Conservation (phyloP, 2,329 filamentous ascomycete genomes). For the Bertia moriformis region DNA sequence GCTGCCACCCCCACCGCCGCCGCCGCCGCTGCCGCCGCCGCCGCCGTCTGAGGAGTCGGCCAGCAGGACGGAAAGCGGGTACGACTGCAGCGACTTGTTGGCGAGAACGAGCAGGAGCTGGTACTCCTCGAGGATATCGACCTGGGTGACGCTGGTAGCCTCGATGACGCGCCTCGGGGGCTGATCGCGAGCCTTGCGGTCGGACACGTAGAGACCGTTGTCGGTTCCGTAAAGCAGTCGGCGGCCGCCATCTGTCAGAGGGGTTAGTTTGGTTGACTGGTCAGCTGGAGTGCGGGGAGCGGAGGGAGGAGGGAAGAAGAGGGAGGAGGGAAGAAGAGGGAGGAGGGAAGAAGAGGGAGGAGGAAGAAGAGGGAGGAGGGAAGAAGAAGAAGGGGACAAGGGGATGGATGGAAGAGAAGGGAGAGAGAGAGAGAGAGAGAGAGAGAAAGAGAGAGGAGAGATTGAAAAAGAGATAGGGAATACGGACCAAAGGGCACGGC, state of each 20-base stretch:
- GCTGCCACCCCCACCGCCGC: no score
- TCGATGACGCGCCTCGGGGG: conserved; percentile 73
- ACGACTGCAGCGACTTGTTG: conserved; percentile 85
- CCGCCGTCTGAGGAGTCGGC: conserved; percentile 64
- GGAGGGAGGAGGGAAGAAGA: neutral
- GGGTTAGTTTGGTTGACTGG: neutral
- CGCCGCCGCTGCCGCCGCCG: conserved; percentile 21
- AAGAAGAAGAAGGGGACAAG: no score
- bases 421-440: neutral
- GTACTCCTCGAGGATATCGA: conserved; percentile 93
- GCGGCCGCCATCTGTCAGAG: conserved; percentile 78
- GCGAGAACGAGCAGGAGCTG: conserved; percentile 78
- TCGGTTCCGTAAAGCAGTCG: conserved; percentile 93
- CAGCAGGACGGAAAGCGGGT: conserved; percentile 73
- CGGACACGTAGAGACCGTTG: conserved; percentile 80
- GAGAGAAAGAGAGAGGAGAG: neutral
- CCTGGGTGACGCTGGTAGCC: conserved; percentile 74
- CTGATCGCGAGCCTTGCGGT: conserved; percentile 76
- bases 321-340: conserved; percentile 5
- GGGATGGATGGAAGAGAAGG: neutral
- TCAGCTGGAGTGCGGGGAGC: neutral
- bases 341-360: no score
- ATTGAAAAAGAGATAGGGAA: conserved; percentile 1
- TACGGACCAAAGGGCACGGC: conserved; percentile 73
- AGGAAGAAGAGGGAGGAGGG: no score